Base-by-base conservation (phyloP, 768 basidiomycete species). In the Naganishia vaughanmartiniae region DNA sequence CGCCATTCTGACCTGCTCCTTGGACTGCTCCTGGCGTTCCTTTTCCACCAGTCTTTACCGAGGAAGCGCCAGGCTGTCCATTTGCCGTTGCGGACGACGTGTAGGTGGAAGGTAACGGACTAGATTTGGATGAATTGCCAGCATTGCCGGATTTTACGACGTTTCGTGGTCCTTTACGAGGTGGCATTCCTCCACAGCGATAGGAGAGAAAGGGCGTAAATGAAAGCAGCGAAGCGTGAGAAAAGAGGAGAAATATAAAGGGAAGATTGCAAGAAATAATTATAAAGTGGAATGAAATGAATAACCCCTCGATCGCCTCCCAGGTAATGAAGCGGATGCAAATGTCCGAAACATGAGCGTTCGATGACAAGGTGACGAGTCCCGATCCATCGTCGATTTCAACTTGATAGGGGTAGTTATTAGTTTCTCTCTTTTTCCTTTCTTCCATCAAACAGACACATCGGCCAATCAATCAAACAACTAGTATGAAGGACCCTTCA, bases 71-170 rank as follows among this genome's bases (percentile, higher is more conserved):
- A n/a, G n/a, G n/a, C n/a, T n/a, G n/a, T n/a, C n/a, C n/a, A n/a
- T 19, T 19, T 53, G 5, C 48, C 17, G 48, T 53, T 54, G 15
- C n/a, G n/a, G n/a, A n/a, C n/a, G n/a, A n/a, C 36, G 60, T 70
- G 53, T 48, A 36, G 36, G 42, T 19, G 60, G 31, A 5, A 54
- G 70, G 55, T 42, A 15, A 51, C 45, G 42, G 68, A 56, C n/a
- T 26, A 54, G 48, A 54, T 10, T 90, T 92, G 36, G 89, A 85
- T 0, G 90, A 90, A 75, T 91, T 93, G 57, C 92, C 91, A n/a
- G 91, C 89, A 79, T 92, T 92, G 54, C 92, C 92, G 70, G 90
- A 89, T 79, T 89, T 90, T 73, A 92, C 88, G 65, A 93, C 90
- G 73, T 89, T 89, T 83, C 85, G 88, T 69, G 84, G 86, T 19